Evolutionary conservation across 2,329 filamentous ascomycete species (phyloP).

Genomic region (Thyridium curvatum): DNA sequence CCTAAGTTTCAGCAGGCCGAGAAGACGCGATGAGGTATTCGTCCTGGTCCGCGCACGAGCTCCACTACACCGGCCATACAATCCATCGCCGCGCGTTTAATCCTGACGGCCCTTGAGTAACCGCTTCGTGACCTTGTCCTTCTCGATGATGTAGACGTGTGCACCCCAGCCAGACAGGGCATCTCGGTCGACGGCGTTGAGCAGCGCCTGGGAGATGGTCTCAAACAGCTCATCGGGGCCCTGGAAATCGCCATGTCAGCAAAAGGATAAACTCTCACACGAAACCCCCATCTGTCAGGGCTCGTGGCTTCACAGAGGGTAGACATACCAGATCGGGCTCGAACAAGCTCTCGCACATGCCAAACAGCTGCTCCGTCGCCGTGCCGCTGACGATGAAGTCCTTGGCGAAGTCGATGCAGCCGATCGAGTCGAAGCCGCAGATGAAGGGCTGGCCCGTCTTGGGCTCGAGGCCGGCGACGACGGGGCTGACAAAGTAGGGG

Average conservation of each 20-base stretch:
- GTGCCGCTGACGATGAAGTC: conserved; percentile 98
- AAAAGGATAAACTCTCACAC: conserved; percentile 1
- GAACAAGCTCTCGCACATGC: conserved; percentile 97
- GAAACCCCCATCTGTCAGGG: no score
- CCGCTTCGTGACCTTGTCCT: conserved; percentile 99
- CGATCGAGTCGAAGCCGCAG: conserved; percentile 98
- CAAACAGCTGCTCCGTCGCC: conserved; percentile 94
- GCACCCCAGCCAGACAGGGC: conserved; percentile 97
- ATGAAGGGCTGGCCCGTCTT: conserved; percentile 95
- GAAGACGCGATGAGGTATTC: no score
- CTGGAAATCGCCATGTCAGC: conserved; percentile 34
- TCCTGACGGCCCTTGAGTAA: conserved; percentile 97
- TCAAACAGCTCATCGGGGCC: conserved; percentile 93
- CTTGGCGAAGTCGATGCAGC: conserved; percentile 98
- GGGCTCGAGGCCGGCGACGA: conserved; percentile 90
- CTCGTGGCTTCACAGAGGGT: no score
- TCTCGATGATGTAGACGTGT: conserved; percentile 99
- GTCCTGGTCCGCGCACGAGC: not conserved
- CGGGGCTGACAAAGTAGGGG: conserved; percentile 91
- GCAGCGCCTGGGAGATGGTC: conserved; percentile 90
- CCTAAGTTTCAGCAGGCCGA: no score
- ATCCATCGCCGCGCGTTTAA: conserved; percentile 34
- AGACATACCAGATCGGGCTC: conserved; percentile 90
- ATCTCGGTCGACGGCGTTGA: conserved; percentile 95
- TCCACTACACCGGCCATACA: not conserved